Evolutionary conservation across 192 early-diverging fungal genomes (phyloP).

Genomic region (Lunasporangiospora selenospora): DNA sequence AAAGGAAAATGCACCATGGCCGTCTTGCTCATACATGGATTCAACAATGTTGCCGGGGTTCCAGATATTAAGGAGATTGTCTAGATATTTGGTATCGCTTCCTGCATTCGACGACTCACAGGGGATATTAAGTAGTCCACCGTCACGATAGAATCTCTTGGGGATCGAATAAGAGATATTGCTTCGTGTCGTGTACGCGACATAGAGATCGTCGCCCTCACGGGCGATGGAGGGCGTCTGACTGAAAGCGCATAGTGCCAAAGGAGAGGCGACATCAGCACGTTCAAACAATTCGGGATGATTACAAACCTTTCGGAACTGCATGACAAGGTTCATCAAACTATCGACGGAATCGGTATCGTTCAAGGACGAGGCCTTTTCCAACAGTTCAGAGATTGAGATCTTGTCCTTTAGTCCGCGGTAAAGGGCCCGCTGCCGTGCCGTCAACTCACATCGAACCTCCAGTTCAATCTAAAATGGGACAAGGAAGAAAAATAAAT

Average conservation of each 20-base stretch:
- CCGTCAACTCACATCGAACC: slow-evolving; percentile 79
- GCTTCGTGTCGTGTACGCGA: slow-evolving; percentile 68
- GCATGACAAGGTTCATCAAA: slow-evolving; percentile 95
- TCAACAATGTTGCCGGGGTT: slow-evolving; percentile 58
- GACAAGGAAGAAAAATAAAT: neutral
- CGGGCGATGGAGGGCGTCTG: slow-evolving; percentile 65
- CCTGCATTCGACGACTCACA: slow-evolving; percentile 53
- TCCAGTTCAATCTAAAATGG: slow-evolving; percentile 74
- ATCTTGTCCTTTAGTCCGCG: slow-evolving; percentile 80
- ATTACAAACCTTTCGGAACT: slow-evolving; percentile 91
- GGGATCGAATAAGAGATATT: slow-evolving; percentile 70
- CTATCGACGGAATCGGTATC: slow-evolving; percentile 79
- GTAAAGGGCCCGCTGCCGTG: slow-evolving; percentile 76
- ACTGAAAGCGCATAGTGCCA: slow-evolving; percentile 65
- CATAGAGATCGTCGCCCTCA: slow-evolving; percentile 63
- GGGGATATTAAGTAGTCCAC: slow-evolving; percentile 56
- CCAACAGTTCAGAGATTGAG: slow-evolving; percentile 76
- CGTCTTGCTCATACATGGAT: slow-evolving; percentile 45
- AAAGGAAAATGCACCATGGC: slow-evolving; percentile 59
- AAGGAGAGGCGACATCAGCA: slow-evolving; percentile 79
- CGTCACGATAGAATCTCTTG: slow-evolving; percentile 70
- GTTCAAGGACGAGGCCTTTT: slow-evolving; percentile 66
- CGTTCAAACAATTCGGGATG: slow-evolving; percentile 91
- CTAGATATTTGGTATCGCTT: slow-evolving; percentile 47
- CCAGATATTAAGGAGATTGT: slow-evolving; percentile 66